Conservation (phyloP, 1,284 basidiomycete species). For the Ustilago lituana region DNA sequence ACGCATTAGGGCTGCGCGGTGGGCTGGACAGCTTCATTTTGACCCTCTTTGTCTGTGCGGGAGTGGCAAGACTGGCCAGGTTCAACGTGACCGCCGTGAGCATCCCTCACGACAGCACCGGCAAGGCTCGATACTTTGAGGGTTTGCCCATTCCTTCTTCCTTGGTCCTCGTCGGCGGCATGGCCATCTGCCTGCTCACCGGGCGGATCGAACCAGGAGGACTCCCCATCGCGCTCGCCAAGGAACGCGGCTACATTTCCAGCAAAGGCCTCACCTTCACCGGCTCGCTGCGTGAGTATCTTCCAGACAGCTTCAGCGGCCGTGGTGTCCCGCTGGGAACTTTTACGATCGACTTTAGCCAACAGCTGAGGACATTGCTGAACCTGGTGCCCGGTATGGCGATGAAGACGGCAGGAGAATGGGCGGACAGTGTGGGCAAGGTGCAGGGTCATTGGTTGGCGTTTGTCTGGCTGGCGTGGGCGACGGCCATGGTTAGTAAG, state of each 20-base stretch:
- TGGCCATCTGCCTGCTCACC: slow-evolving; percentile 83
- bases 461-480: slow-evolving; percentile 61
- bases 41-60: slow-evolving; percentile 91
- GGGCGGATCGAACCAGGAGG: slow-evolving; percentile 70
- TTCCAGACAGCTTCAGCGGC: slow-evolving; percentile 37
- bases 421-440: slow-evolving; percentile 26
- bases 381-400: slow-evolving; percentile 22
- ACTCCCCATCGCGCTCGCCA: slow-evolving; percentile 46
- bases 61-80: slow-evolving; percentile 91
- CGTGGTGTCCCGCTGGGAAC: slow-evolving; percentile 55
- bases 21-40: slow-evolving; percentile 87
- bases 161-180: slow-evolving; percentile 79
- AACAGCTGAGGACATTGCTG: slow-evolving; percentile 22
- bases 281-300: slow-evolving; percentile 40
- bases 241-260: slow-evolving; percentile 41
- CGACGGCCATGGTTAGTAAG: slow-evolving; percentile 63
- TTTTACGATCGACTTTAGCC: slow-evolving; percentile 46
- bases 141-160: slow-evolving; percentile 95
- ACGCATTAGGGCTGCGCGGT: slow-evolving; percentile 87
- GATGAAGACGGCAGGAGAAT: neutral
- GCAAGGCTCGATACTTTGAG: slow-evolving; percentile 95
- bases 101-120: slow-evolving; percentile 84
- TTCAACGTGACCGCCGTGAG: slow-evolving; percentile 98
- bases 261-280: slow-evolving; percentile 53
- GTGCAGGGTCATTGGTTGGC: slow-evolving; percentile 57